Evolutionary conservation across 2,329 filamentous ascomycete species (phyloP), one percentile per base, ranked within the genome.

Genomic region (Epichloe glyceriae): DNA sequence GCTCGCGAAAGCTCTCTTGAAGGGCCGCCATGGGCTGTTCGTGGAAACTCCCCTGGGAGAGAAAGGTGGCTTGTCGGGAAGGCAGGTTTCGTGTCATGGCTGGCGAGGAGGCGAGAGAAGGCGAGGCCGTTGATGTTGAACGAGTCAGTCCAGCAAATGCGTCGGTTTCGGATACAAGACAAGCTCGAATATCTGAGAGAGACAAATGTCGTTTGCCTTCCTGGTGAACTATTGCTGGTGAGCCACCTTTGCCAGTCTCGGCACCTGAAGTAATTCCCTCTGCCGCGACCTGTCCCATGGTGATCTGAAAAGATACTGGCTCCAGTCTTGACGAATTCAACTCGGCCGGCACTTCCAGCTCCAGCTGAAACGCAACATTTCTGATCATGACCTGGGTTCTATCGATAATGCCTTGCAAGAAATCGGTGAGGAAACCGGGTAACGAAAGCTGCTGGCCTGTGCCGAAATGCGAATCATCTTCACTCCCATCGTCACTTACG

Each of bases 401-500:
- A 64, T 93, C 85, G 26, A 85, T 70, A 46, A 90, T 80, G 33
- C 85, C 85, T 56, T 88, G 82, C 5, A 91, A 66, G 56, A 88
- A 87, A 56, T 78, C 79, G 41, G 83, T 78, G 45, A 93, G 69
- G 55, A 89, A 88, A 0, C 70, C 72, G 5, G 86, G 86, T 4
- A 91, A 69, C 1, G 81, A 82, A 34, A 89, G 69, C 1, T 79
- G 69, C 56, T 85, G 78, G 1, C 86, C 86, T 20, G 84, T 87
- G n/a, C 86, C 86, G 4, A 80, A 64, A 10, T 73, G 64, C 14
- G 70, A 65, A 38, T 82, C 82, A 5, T 85, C 81, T 39, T 83
- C 80, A 55, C 75, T 76, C 17, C 69, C 76, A 57, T 84, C 78
- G 44, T 84, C 80, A 58, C 78, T 84, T 54, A 74, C 72, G 7